Evolutionary conservation across 1,284 basidiomycete species (phyloP), one percentile per base, ranked within the genome.

Genomic region (Moesziomyces parantarcticus): DNA sequence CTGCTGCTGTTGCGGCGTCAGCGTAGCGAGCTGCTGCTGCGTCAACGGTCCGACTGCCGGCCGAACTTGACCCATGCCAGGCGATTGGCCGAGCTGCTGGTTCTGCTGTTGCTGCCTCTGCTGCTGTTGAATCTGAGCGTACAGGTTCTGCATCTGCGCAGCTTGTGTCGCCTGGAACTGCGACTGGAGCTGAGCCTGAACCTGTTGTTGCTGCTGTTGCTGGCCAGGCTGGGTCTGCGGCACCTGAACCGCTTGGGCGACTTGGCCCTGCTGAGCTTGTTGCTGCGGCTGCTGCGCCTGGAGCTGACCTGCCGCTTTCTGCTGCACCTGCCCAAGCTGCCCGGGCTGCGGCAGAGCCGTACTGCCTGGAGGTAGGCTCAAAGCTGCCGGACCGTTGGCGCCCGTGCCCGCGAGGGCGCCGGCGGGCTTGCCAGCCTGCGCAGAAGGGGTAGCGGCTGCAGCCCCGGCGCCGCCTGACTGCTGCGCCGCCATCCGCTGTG

Each of bases 111-210:
- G 55, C 50, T 61, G 62, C 20, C 52, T 40, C 29, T 73, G 73
- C 43, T 71, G 71, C 36, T 69, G 71, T n/a, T 74, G 71, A 6
- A 69, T 65, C 41, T 74, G 71, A 1, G 71, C 71, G 21, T 69
- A 68, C 21, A 71, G 57, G 21, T 56, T 71, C 48, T 75, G 73
- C 63, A 75, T 71, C 41, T 67, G 60, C 0, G 70, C 66, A 14
- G 71, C 67, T 50, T 71, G 61, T 0, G 58, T 52, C 5, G 61
- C 64, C 29, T 65, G 68, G 43, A 72, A 51, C 41, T 62, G 59
- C 47, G 52, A 52, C 23, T 62, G 65, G 1, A 57, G 16, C 40
- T 66, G 68, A 42, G 66, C 63, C 39, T 70, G 72, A 21, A 50
- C 50, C 39, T 61, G 67, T 18, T 47, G 45, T 41, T 52, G 41